These are phyloP conservation scores for Blastobotrys arbuscula DNA, from an alignment of 1,139 yeast genomes.

Conservation along the genomic window DNA sequence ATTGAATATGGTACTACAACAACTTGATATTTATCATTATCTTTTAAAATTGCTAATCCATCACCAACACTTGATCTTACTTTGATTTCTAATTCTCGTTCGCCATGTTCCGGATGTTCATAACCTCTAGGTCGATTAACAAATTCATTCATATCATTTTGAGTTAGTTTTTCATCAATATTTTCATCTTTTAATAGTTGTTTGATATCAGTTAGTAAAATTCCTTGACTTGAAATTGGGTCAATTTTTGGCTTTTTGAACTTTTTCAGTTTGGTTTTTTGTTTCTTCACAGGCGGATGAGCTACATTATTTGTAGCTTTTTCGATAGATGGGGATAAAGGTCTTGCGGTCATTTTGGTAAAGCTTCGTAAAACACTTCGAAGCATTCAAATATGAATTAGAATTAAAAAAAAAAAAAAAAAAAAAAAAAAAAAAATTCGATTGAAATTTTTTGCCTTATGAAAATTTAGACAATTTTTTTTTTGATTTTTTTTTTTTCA, in stretches of 20 bases:
- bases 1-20: slow-evolving; percentile 76
- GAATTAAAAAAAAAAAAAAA: neutral
- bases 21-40: slow-evolving; percentile 26
- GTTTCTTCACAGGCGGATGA: slow-evolving; percentile 11
- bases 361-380: too few species aligned
- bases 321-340: slow-evolving; percentile 3
- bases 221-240: slow-evolving; percentile 76
- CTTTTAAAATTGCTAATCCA: slow-evolving; percentile 33
- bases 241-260: slow-evolving; percentile 63
- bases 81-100: slow-evolving; percentile 51
- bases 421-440: too few species aligned
- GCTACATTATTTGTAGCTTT: neutral
- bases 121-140: slow-evolving; percentile 53
- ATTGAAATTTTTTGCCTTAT: too few species aligned
- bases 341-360: neutral
- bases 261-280: slow-evolving; percentile 39
- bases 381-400: neutral
- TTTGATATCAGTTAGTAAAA: slow-evolving; percentile 66
- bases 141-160: slow-evolving; percentile 59
- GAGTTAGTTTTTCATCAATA: slow-evolving; percentile 44
- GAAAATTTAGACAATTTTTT: too few species aligned
- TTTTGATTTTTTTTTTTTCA: too few species aligned
- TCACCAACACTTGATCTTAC: slow-evolving; percentile 67
- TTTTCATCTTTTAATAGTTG: slow-evolving; percentile 45
- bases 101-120: slow-evolving; percentile 54